Conservation (phyloP, 805 yeast genomes). For the Saccharomycopsis oosterbeekiorum region DNA sequence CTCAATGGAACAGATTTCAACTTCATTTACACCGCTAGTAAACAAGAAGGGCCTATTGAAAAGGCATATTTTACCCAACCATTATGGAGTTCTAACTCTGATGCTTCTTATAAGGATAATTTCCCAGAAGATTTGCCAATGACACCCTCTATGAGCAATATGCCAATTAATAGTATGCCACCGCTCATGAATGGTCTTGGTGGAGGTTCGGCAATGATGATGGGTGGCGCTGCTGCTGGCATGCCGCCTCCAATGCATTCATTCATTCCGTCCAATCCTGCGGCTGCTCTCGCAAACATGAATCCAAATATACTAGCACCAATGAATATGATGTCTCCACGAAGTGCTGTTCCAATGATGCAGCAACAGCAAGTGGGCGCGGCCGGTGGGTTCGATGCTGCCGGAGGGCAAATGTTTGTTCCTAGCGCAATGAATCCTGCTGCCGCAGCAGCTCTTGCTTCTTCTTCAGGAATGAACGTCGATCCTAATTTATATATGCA, state of each 20-base stretch:
- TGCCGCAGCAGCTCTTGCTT: slow-evolving; percentile 2
- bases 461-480: slow-evolving; percentile 1
- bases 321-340: background rate
- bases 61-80: slow-evolving; percentile 67
- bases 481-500: slow-evolving; percentile 5
- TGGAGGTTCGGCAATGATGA: background rate
- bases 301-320: background rate
- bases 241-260: slow-evolving; percentile 1
- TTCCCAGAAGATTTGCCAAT: slow-evolving; percentile 30
- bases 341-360: slow-evolving; percentile 1
- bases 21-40: slow-evolving; percentile 3
- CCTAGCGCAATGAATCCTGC: slow-evolving; percentile 10
- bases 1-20: slow-evolving; percentile 10
- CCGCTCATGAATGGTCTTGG: slow-evolving; percentile 1
- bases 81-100: slow-evolving; percentile 58
- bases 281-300: slow-evolving; percentile 8
- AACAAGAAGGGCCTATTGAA: slow-evolving; percentile 30
- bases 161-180: background rate
- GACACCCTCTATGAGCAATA: background rate
- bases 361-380: background rate
- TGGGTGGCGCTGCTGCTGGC: slow-evolving; percentile 1
- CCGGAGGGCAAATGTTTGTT: background rate
- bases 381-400: background rate
- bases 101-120: slow-evolving; percentile 42
- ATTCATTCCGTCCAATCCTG: slow-evolving; percentile 1